Evolutionary conservation across 768 basidiomycete genomes (phyloP), one percentile per base, ranked within the genome.

Genomic region (Kondoa subrosea): DNA sequence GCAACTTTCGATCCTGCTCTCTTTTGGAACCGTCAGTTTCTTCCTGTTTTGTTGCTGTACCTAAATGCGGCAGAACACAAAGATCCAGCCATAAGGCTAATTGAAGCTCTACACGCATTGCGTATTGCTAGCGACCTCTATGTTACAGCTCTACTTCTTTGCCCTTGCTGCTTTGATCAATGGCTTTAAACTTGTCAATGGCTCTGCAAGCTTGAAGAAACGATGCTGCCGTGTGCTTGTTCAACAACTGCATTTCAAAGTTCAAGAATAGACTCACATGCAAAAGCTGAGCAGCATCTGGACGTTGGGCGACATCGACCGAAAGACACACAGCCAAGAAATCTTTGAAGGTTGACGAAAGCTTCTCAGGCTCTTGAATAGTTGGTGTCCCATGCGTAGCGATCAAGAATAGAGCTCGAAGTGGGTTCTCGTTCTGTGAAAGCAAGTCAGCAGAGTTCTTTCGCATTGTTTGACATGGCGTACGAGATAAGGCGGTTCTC

Each of bases 371-470:
- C 77, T 95, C 96, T 66, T 89, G 87, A 72, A 99, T 91, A 65
- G 87, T 87, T 0, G 95, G 95, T 27, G 93, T 97, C 30, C 95
- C 93, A 73, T 96, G 96, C 8, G 93, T 99, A 1, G 93, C 93
- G 73, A 99, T 99, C 61, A 99, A 84, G 77, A 97, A 99, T 57
- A 99, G 79, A 1, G 95, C 95, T 77, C 95, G 96, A 1, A 71
- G 67, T 4, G 69, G 66, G 57, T 88, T 87, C 57, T 82, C 78
- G 73, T 89, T 85, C 21, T 87, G 83, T 77, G 91, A 86, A 8
- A 25, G 29, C 25, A n/a, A 57, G 25, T 16, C 14, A 56, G 33
- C 25, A 14, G 57, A 4, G 14, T 30, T 27, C 4, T 17, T 2
- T 14, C 21, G 14, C 26, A 29, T 16, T 12, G 1, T 34, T n/a